Conservation (phyloP, 2,329 filamentous ascomycete genomes). For the Teratosphaeria gauchensis region DNA sequence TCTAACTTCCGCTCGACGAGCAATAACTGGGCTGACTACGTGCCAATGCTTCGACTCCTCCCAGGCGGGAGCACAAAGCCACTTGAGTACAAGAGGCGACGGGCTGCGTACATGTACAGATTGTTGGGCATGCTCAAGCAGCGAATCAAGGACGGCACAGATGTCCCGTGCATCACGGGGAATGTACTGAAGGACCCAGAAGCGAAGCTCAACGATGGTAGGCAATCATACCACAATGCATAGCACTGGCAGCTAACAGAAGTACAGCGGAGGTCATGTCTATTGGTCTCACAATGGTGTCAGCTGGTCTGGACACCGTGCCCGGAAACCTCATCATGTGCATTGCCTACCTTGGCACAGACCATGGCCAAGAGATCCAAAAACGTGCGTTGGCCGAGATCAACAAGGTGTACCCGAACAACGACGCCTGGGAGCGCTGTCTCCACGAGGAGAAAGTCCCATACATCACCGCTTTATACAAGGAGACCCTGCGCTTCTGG, state of each 20-base stretch:
- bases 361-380: constrained; percentile 61
- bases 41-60: constrained; percentile 61
- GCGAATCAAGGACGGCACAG: constrained; percentile 51
- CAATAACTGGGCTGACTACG: constrained; percentile 72
- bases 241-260: not conserved
- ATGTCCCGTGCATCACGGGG: constrained; percentile 59
- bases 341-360: constrained; percentile 62
- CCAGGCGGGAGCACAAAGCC: constrained; percentile 54
- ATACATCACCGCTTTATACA: constrained; percentile 68
- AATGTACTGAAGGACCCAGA: constrained; percentile 63
- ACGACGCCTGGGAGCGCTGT: constrained; percentile 67
- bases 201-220: constrained; percentile 58
- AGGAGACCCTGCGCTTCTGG: constrained; percentile 70
- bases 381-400: constrained; percentile 60
- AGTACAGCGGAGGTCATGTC: constrained; percentile 61
- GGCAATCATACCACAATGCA: constrained; percentile 10
- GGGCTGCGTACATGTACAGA: constrained; percentile 56
- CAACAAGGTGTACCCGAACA: constrained; percentile 58
- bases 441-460: constrained; percentile 64
- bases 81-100: constrained; percentile 54
- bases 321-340: constrained; percentile 72
- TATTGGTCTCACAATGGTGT: constrained; percentile 74
- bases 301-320: constrained; percentile 71
- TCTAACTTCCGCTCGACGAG: constrained; percentile 68
- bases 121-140: constrained; percentile 53